phyloP scores from a whole-genome alignment of 176 grass and related monocot species.

The Stipa capillata region DNA sequence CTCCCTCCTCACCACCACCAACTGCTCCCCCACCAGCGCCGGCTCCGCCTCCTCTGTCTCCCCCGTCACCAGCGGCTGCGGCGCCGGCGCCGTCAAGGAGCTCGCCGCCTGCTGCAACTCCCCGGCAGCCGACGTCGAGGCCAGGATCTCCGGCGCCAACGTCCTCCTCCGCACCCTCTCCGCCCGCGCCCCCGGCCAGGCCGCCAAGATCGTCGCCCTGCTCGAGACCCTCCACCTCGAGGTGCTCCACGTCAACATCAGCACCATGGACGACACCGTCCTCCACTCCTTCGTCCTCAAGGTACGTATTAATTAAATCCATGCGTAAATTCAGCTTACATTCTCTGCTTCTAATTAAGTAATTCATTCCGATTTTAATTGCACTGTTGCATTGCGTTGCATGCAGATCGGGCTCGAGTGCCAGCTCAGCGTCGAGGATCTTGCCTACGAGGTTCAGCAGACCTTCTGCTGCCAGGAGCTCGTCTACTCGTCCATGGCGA shows the following conservation, averaged over 20 bases:
- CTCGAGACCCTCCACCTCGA: conserved; percentile 70
- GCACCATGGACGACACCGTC: conserved; percentile 89
- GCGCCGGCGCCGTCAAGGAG: conserved; percentile 22
- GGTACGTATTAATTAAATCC: conserved; percentile 19
- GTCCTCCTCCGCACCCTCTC: conserved; percentile 83
- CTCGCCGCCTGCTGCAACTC: conserved; percentile 92
- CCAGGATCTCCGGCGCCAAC: conserved; percentile 78
- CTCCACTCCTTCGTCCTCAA: conserved; percentile 95
- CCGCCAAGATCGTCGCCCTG: conserved; percentile 46
- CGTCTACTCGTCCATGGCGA: not conserved
- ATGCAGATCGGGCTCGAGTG: conserved; percentile 88
- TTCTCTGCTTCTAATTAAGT: not conserved
- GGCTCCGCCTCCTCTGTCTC: not conserved
- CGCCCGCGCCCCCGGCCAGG: conserved; percentile 55
- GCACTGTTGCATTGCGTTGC: not conserved
- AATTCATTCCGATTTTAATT: not conserved
- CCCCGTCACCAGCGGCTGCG: not conserved
- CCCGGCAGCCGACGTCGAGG: conserved; percentile 75
- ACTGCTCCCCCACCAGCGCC: conserved; percentile 17
- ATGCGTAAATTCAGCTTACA: not conserved
- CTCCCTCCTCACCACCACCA: conserved; percentile 30
- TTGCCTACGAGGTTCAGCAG: conserved; percentile 72
- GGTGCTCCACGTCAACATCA: conserved; percentile 91
- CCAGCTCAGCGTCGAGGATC: conserved; percentile 89
- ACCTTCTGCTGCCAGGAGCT: conserved; percentile 48